These are phyloP conservation scores for Neofusicoccum ribis DNA, from an alignment of 2,329 filamentous ascomycete genomes.

Conservation along the genomic window DNA sequence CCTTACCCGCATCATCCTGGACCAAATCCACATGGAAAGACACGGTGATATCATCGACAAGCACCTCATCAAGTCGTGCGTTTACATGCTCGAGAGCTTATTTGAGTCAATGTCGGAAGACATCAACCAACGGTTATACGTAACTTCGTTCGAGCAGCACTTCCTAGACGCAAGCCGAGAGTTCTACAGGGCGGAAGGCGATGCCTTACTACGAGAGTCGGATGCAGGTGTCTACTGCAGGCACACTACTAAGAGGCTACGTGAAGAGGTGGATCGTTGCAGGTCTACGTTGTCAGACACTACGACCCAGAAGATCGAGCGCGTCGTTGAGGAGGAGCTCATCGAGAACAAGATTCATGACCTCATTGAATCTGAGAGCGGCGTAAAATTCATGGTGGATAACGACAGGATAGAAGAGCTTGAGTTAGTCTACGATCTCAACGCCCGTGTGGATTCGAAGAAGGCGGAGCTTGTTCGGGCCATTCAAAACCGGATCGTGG, in stretches of 20 bases:
- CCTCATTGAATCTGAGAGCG: conserved; percentile 83
- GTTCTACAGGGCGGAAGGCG: conserved; percentile 78
- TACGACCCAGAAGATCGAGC: conserved; percentile 71
- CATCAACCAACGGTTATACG: conserved; percentile 78
- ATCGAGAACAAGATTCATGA: conserved; percentile 76
- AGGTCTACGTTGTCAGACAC: conserved; percentile 74
- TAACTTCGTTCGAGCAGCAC: conserved; percentile 76
- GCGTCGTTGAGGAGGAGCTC: conserved; percentile 77
- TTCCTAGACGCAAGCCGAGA: conserved; percentile 69
- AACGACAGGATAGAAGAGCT: conserved; percentile 81
- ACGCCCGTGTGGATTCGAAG: conserved; percentile 72
- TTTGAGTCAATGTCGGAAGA: conserved; percentile 80
- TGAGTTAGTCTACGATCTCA: conserved; percentile 76
- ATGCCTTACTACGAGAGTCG: conserved; percentile 70
- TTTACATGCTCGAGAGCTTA: conserved; percentile 85
- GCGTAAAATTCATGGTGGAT: conserved; percentile 86
- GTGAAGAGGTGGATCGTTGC: conserved; percentile 81
- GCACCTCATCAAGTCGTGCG: conserved; percentile 75
- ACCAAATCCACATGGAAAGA: conserved; percentile 90
- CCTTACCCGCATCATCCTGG: conserved; percentile 78
- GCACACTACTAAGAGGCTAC: conserved; percentile 70
- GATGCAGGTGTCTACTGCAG: conserved; percentile 82
- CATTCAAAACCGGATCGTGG: conserved; percentile 72
- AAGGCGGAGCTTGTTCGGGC: conserved; percentile 70
- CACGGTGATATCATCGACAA: conserved; percentile 87